Evolutionary conservation across 1,284 basidiomycete genomes (phyloP).

Genomic region (Bjerkandera adusta): DNA sequence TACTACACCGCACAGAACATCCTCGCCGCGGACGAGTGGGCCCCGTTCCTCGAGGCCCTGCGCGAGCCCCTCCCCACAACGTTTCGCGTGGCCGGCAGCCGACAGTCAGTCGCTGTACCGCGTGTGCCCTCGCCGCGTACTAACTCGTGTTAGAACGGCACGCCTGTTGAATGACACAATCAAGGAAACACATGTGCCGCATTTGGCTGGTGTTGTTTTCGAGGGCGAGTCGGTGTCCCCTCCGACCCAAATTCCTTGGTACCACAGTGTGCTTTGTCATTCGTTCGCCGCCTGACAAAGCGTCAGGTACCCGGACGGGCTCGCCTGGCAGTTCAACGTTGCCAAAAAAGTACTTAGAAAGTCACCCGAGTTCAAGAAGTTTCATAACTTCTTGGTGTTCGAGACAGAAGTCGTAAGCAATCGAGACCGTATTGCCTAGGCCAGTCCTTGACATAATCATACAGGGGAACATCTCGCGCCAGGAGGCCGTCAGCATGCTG

Average conservation of each 20-base stretch:
- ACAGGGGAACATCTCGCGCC: constrained; percentile 92
- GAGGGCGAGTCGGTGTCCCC: constrained; percentile 77
- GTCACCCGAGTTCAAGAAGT: constrained; percentile 91
- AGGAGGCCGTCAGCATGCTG: constrained; percentile 99
- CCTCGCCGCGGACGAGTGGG: constrained; percentile 78
- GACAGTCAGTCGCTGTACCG: constrained; percentile 57
- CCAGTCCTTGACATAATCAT: constrained; percentile 27
- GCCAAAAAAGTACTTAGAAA: constrained; percentile 90
- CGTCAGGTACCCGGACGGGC: constrained; percentile 85
- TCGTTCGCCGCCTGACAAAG: not conserved
- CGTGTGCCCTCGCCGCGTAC: constrained; percentile 5
- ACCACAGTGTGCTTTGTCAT: constrained; percentile 20
- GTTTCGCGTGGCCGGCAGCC: constrained; percentile 88
- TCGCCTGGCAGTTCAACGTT: constrained; percentile 96
- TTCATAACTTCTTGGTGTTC: constrained; percentile 96
- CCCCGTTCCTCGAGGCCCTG: constrained; percentile 66
- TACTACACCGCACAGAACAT: constrained; percentile 83
- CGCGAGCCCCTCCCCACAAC: constrained; percentile 86
- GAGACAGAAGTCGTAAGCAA: constrained; percentile 88
- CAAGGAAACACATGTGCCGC: constrained; percentile 76
- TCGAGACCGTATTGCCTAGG: not conserved
- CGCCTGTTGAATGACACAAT: constrained; percentile 73
- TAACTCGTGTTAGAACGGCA: constrained; percentile 52
- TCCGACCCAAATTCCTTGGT: constrained; percentile 88
- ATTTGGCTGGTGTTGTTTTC: constrained; percentile 72